Base-by-base conservation (phyloP, 2,329 filamentous ascomycete species). In the Cladosporium halotolerans region DNA sequence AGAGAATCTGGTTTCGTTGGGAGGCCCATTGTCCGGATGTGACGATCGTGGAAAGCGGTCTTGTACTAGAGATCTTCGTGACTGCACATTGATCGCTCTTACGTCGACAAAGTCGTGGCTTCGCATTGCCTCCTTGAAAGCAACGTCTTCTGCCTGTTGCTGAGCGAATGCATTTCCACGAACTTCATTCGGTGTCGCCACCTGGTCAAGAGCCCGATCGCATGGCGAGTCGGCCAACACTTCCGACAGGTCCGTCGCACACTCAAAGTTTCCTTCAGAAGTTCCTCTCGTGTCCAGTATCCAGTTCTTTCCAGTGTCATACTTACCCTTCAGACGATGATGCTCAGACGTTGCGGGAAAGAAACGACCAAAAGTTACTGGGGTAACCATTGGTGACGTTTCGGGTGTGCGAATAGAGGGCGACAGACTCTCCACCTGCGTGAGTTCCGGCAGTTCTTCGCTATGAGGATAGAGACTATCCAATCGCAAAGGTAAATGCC, bases 271-370 rank as follows among this genome's bases (percentile, higher is more conserved):
- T 28, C 23, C 23, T 28, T 28, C 23, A 28, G 7, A 28, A 28
- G 23, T 3, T 28, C 23, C 23, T 28, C 23, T 28, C 23, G 23
- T 43, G 18, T 63, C 55, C 51, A 51, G 55, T 50, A 42, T 56
- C 43, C 31, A 57, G 39, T 32, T 53, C 40, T 33, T 49, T 38
- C 36, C 46, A 54, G 16, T 23, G 42, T 49, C 59, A 75, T 76
- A 78, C 76, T 73, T 74, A 78, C 75, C 75, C 64, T 55, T 33
- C 60, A 54, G 67, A 71, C 68, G 71, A 71, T 76, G 75, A 78
- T 78, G 74, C 67, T 72, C 66, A 64, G 70, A 57, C 60, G 53
- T 55, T 57, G 55, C 43, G 39, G 38, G 34, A 28, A 31, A 34
- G 39, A 50, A 53, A 14, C 38, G 19, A 9, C 51, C 51, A 42